These are phyloP conservation scores for Ganoderma boninense DNA, from an alignment of 1,284 basidiomycete genomes.

Conservation along the genomic window DNA sequence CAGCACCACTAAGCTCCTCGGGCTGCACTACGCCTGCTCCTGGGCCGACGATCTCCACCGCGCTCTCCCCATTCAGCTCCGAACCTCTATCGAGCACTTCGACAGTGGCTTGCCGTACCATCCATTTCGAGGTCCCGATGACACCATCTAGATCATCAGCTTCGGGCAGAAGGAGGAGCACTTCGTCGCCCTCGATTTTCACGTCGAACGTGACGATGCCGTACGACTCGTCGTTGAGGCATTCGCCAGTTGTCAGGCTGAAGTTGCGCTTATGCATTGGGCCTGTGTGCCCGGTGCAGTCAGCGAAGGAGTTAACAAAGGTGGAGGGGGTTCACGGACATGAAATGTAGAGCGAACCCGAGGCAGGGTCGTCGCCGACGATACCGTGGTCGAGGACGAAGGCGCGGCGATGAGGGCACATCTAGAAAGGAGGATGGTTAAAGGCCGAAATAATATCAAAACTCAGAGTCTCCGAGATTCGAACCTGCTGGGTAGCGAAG, in stretches of 20 bases:
- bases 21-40: conserved; percentile 9
- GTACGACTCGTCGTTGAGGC: conserved; percentile 71
- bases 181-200: conserved; percentile 53
- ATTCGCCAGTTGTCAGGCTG: conserved; percentile 63
- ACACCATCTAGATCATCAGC: conserved; percentile 67
- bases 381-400: conserved; percentile 80
- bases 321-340: too few species aligned
- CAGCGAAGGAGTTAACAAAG: too few species aligned
- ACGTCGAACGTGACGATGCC: conserved; percentile 74
- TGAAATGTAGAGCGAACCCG: conserved; percentile 54
- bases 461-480: neutral
- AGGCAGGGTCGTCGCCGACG: conserved; percentile 63
- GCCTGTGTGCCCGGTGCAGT: too few species aligned
- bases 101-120: conserved; percentile 60
- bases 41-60: conserved; percentile 52
- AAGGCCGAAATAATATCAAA: too few species aligned
- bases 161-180: conserved; percentile 67
- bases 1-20: neutral
- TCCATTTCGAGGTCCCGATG: conserved; percentile 74
- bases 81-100: conserved; percentile 51
- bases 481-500: conserved; percentile 75
- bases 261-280: conserved; percentile 82
- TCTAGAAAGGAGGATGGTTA: conserved; percentile 38
- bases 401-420: conserved; percentile 71
- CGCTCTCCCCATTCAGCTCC: conserved; percentile 40